A percentile compares a stretch with the other conserved stretches of the same genome.
These are phyloP conservation scores for Bothriochloa decipiens DNA, from an alignment of 176 grass and related monocot genomes.

Conservation along the genomic window DNA sequence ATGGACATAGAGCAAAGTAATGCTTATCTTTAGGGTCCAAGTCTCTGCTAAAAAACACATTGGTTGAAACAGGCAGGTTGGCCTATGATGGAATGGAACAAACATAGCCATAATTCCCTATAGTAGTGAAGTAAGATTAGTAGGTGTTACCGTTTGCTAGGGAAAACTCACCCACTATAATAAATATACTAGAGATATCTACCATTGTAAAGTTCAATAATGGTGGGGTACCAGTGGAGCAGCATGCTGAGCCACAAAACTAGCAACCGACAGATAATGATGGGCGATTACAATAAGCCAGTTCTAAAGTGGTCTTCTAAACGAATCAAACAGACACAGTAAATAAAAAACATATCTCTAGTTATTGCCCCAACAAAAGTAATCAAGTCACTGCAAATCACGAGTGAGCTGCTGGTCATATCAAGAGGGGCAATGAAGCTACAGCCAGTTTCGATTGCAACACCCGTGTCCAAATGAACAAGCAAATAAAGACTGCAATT, in stretches of 20 bases:
- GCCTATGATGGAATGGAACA: conserved; percentile 6
- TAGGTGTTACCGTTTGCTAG: not conserved
- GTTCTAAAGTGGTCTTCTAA: not conserved
- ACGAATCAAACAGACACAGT: not conserved
- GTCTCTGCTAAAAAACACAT: not conserved
- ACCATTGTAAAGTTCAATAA: not conserved
- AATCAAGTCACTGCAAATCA: not conserved
- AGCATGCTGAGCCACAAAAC: conserved; percentile 22
- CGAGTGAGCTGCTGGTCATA: not conserved
- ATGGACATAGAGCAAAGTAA: not conserved
- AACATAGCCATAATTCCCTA: conserved; percentile 29
- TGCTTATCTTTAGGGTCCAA: not conserved
- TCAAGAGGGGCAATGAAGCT: not conserved
- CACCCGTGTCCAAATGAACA: not conserved
- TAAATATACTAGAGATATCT: conserved; percentile 10
- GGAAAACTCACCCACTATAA: not conserved
- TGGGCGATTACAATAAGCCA: not conserved
- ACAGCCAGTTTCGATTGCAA: conserved; percentile 5
- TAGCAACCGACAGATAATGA: not conserved
- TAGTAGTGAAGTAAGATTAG: not conserved
- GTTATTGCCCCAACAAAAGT: not conserved
- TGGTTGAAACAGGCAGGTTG: not conserved
- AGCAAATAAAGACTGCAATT: not conserved
- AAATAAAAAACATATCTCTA: not conserved
- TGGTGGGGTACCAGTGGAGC: not conserved